These are phyloP conservation scores for Exophiala bonariae DNA, from an alignment of 2,329 filamentous ascomycete species.

Conservation along the genomic window DNA sequence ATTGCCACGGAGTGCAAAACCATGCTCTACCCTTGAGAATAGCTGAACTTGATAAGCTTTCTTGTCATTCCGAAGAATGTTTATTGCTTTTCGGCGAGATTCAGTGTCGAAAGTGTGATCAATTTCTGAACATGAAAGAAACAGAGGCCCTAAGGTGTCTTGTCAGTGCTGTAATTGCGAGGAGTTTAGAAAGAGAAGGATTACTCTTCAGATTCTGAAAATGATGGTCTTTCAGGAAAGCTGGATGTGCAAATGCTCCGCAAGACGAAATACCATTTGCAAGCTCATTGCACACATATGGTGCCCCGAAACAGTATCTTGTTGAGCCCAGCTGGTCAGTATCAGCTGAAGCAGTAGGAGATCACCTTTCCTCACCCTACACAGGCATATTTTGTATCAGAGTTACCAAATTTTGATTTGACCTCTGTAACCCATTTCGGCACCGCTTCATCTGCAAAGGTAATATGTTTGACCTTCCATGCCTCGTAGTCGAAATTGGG, in stretches of 20 bases:
- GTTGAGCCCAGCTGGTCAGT: no score
- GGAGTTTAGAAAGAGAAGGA: no score
- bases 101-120: constrained; percentile 20
- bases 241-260: constrained; percentile 54
- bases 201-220: constrained; percentile 38
- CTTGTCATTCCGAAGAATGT: constrained; percentile 22
- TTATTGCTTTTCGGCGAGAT: constrained; percentile 16
- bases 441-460: constrained; percentile 45
- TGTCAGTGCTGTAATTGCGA: no score
- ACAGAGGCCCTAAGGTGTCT: constrained; percentile 14
- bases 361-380: constrained; percentile 18
- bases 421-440: constrained; percentile 46
- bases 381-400: constrained; percentile 23
- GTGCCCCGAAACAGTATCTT: constrained; percentile 35
- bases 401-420: constrained; percentile 36
- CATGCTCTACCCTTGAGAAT: constrained; percentile 28
- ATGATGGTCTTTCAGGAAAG: constrained; percentile 50
- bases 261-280: constrained; percentile 38
- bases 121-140: constrained; percentile 20
- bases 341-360: no score
- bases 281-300: constrained; percentile 47
- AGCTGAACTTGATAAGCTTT: constrained; percentile 27
- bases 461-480: constrained; percentile 49
- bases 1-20: constrained; percentile 28
- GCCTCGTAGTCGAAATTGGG: constrained; percentile 49